Conservation (phyloP, 2,329 filamentous ascomycete species). For the Phyllosticta capitalensis region DNA sequence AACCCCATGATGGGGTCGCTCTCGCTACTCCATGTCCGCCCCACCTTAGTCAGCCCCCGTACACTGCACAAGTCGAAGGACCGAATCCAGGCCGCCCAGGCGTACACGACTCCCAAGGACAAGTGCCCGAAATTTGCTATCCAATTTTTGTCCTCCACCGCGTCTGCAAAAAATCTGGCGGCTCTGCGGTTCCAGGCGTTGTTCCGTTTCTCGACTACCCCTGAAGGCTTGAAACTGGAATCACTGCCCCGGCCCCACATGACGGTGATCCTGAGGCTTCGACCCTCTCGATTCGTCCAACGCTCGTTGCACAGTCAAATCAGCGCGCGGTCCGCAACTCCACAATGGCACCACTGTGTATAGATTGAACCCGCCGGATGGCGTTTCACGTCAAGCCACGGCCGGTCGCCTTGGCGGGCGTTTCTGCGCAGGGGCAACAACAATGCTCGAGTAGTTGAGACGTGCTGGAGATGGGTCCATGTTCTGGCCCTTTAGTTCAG, state of each 20-base stretch:
- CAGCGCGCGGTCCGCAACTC: neutral
- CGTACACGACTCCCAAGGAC: neutral
- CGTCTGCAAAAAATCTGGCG: neutral
- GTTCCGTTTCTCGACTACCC: neutral
- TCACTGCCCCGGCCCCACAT: neutral
- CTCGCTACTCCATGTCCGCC: neutral
- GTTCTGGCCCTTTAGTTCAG: neutral
- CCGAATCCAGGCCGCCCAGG: neutral
- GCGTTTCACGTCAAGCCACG: neutral
- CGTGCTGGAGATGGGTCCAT: neutral
- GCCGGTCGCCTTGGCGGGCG: neutral
- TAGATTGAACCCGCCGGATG: neutral
- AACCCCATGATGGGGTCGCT: neutral
- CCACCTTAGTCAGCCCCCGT: neutral
- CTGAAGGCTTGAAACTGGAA: neutral
- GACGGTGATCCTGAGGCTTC: neutral
- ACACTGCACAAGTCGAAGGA: neutral
- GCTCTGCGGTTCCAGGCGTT: neutral
- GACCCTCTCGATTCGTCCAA: neutral
- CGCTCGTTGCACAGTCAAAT: neutral
- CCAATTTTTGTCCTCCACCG: neutral
- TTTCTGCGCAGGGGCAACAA: neutral
- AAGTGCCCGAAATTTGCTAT: neutral
- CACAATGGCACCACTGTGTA: neutral
- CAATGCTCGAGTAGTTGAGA: neutral